Evolutionary conservation across 2,329 filamentous ascomycete species (phyloP).

Genomic region (Coniochaeta prunicola): DNA sequence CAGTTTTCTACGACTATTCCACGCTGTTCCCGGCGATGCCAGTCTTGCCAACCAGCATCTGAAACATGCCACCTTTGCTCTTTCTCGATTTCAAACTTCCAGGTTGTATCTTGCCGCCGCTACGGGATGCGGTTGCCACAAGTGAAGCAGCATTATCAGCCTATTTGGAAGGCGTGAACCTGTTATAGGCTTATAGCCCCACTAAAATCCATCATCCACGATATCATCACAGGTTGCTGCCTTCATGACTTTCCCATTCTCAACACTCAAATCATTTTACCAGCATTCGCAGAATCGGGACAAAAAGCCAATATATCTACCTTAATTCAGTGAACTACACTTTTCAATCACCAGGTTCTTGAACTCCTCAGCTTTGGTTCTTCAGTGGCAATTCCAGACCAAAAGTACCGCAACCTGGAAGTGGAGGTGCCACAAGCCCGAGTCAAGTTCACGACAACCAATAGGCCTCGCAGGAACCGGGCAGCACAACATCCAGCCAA

Average conservation of each 20-base stretch:
- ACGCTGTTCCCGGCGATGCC: too few relatives aligned
- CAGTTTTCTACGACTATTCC: too few relatives aligned
- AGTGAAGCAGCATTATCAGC: not conserved
- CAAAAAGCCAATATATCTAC: too few relatives aligned
- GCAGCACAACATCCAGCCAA: not conserved
- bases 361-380: too few relatives aligned
- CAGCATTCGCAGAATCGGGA: not conserved
- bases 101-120: too few relatives aligned
- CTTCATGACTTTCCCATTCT: not conserved
- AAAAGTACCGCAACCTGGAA: too few relatives aligned
- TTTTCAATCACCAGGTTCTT: not conserved
- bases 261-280: too few relatives aligned
- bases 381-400: too few relatives aligned
- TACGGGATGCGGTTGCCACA: not conserved
- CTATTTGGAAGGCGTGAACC: not conserved
- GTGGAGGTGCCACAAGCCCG: too few relatives aligned
- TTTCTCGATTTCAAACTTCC: too few relatives aligned
- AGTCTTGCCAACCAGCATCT: too few relatives aligned
- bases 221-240: not conserved
- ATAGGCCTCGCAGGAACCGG: not conserved
- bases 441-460: not conserved
- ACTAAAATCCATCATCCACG: not conserved
- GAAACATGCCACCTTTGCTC: too few relatives aligned
- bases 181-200: not conserved
- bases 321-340: not conserved